Percentiles rank a stretch among this genome's conserved stretches.
Conservation (phyloP, 2,329 filamentous ascomycete genomes). For the Sporothrix euskadiensis region DNA sequence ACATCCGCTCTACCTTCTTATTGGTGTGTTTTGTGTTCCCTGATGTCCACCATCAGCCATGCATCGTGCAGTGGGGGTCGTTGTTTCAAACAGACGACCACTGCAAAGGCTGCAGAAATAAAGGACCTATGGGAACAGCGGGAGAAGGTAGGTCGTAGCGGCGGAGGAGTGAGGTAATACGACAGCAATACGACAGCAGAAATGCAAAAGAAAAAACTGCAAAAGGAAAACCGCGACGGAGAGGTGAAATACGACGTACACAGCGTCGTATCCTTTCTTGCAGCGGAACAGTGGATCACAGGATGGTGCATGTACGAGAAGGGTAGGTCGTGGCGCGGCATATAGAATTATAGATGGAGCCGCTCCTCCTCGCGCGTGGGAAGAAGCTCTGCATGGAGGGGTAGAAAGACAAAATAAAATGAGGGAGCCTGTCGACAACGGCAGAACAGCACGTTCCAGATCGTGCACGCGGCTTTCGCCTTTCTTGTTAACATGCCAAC, state of each 20-base stretch:
- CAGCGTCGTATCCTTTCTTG: slow-evolving; percentile 14
- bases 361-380: neutral
- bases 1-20: too few relatives aligned
- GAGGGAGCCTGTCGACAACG: neutral
- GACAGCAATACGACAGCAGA: neutral
- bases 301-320: neutral
- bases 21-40: too few relatives aligned
- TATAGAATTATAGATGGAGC: neutral
- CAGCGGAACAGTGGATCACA: slow-evolving; percentile 8
- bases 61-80: neutral
- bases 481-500: neutral
- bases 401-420: neutral
- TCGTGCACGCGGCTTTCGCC: slow-evolving; percentile 9
- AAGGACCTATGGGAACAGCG: neutral
- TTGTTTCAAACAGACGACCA: slow-evolving; percentile 12
- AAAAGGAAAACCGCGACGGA: neutral
- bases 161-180: neutral
- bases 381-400: neutral
- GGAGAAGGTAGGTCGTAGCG: neutral
- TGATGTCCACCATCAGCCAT: too few relatives aligned
- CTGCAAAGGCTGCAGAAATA: neutral
- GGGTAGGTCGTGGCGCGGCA: slow-evolving; percentile 4
- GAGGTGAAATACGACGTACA: neutral
- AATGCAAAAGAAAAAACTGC: neutral
- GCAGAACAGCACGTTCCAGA: neutral